A percentile compares a stretch with the other conserved stretches of the same genome.
phyloP scores from a whole-genome alignment of 768 basidiomycete species.

The Trametes maxima region DNA sequence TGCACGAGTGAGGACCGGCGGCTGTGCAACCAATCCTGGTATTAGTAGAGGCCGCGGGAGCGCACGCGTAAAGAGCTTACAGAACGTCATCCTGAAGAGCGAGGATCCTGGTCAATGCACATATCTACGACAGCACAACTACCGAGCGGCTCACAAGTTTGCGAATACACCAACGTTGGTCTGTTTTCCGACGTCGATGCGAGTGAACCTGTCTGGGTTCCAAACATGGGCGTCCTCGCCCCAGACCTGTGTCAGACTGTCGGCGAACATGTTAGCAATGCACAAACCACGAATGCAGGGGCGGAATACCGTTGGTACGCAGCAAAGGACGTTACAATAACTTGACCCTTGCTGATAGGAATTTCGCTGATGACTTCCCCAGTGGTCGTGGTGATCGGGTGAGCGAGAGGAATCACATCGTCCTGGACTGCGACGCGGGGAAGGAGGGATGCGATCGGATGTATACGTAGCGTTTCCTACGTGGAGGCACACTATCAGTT shows the following conservation, averaged over 20 bases:
- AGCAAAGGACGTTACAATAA: not conserved
- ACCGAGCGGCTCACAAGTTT: constrained; percentile 12
- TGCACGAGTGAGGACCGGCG: constrained; percentile 18
- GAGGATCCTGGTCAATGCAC: not conserved
- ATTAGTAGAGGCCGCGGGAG: not conserved
- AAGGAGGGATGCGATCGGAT: constrained; percentile 23
- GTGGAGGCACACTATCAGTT: not conserved
- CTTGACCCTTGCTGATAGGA: constrained; percentile 11
- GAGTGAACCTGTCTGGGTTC: constrained; percentile 17
- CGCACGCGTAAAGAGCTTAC: not conserved
- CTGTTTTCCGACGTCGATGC: constrained; percentile 11
- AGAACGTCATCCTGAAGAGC: constrained; percentile 15
- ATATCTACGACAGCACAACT: not conserved
- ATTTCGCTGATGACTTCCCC: constrained; percentile 11
- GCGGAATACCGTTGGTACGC: constrained; percentile 15
- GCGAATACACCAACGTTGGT: constrained; percentile 20
- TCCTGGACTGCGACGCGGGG: constrained; percentile 26
- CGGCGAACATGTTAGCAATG: not conserved
- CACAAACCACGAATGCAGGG: not conserved
- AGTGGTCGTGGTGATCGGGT: not conserved
- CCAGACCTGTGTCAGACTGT: constrained; percentile 18
- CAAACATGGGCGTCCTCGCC: constrained; percentile 19
- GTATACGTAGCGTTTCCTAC: constrained; percentile 29
- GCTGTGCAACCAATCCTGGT: not conserved
- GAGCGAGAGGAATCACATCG: constrained; percentile 28